Evolutionary conservation across 352 stramenopile genomes (phyloP).

Genomic region (Globisporangium acanthophoron): DNA sequence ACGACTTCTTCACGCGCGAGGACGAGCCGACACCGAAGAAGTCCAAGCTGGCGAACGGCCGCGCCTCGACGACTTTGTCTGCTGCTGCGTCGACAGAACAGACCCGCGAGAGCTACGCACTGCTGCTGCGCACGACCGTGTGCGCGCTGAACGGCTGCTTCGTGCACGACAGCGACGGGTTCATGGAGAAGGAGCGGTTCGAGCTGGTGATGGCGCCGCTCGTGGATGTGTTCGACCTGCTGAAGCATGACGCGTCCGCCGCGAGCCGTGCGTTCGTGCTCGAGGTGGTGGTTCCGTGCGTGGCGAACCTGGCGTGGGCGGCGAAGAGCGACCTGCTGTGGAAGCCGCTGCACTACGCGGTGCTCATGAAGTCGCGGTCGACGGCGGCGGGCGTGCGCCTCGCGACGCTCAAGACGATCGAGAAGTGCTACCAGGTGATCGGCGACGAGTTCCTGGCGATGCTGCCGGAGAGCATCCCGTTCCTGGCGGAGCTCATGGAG

Average conservation of each 20-base stretch:
- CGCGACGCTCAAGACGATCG: conserved; percentile 69
- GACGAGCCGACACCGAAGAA: conserved; percentile 44
- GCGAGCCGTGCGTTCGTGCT: conserved; percentile 50
- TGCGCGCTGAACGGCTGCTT: conserved; percentile 79
- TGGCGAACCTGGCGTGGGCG: conserved; percentile 82
- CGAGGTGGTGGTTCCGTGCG: conserved; percentile 52
- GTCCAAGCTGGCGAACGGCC: conserved; percentile 34
- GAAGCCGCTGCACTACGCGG: conserved; percentile 86
- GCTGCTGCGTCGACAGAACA: conserved; percentile 13
- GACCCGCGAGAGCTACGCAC: conserved; percentile 27
- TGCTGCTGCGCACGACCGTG: conserved; percentile 55
- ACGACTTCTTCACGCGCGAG: conserved; percentile 51
- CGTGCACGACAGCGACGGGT: conserved; percentile 80
- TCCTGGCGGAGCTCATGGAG: conserved; percentile 86
- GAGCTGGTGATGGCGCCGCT: conserved; percentile 65
- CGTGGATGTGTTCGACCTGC: conserved; percentile 71
- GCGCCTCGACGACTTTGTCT: neutral
- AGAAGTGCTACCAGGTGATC: conserved; percentile 84
- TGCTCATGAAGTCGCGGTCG: conserved; percentile 85
- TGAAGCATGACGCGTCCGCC: conserved; percentile 32
- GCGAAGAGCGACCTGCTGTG: conserved; percentile 85
- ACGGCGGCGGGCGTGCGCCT: conserved; percentile 58
- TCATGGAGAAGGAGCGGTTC: conserved; percentile 87
- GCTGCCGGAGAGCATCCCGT: conserved; percentile 87
- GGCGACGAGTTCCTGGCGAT: conserved; percentile 87